Evolutionary conservation across 2,329 filamentous ascomycete species (phyloP).

Genomic region (Aphanocladium album): DNA sequence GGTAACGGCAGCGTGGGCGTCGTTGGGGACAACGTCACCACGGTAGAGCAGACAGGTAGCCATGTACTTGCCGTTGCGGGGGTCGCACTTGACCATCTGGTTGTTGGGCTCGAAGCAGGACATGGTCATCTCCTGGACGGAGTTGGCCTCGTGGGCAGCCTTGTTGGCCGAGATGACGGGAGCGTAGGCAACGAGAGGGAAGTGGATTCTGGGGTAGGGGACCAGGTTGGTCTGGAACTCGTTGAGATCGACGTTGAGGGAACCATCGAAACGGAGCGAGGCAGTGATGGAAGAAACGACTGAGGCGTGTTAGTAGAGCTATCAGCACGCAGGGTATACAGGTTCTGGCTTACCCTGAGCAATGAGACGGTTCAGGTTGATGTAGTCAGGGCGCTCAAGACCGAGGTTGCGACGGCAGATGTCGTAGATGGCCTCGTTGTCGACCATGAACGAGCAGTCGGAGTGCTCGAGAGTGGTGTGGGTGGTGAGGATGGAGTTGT

Average conservation of each 20-base stretch:
- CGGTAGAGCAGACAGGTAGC: slow-evolving; percentile 97
- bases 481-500: slow-evolving; percentile 98
- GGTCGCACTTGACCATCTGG: slow-evolving; percentile 99
- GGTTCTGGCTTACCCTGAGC: slow-evolving; percentile 65
- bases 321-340: neutral
- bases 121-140: slow-evolving; percentile 96
- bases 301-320: slow-evolving; percentile 33
- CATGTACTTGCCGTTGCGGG: slow-evolving; percentile 99
- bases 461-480: slow-evolving; percentile 99
- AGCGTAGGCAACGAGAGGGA: slow-evolving; percentile 94
- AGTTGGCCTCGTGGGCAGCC: slow-evolving; percentile 96
- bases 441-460: slow-evolving; percentile 99
- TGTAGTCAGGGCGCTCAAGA: slow-evolving; percentile 95
- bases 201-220: slow-evolving; percentile 97
- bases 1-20: slow-evolving; percentile 86
- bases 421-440: slow-evolving; percentile 99
- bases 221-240: slow-evolving; percentile 99
- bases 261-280: slow-evolving; percentile 96
- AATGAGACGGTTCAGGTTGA: slow-evolving; percentile 98
- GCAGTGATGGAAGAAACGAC: slow-evolving; percentile 98
- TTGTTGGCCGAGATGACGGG: slow-evolving; percentile 93
- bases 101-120: slow-evolving; percentile 99
- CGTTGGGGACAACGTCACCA: slow-evolving; percentile 95
- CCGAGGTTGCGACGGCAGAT: slow-evolving; percentile 98
- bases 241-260: slow-evolving; percentile 98